Percentiles rank a stretch among this genome's conserved stretches.
Evolutionary conservation across 768 basidiomycete species (phyloP).

Genomic region (Rickenella mellea): DNA sequence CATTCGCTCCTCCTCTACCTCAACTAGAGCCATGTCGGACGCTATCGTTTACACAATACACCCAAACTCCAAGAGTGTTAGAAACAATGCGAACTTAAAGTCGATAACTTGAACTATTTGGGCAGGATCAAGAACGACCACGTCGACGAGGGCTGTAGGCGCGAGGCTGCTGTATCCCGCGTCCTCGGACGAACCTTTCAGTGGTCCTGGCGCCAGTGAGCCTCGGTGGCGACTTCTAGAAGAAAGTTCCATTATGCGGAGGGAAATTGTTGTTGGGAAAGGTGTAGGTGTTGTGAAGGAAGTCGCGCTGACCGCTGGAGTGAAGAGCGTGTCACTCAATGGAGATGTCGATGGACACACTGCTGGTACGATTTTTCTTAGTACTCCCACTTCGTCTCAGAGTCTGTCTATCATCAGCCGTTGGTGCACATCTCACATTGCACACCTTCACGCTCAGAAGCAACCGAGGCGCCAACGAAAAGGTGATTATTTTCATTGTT

Average conservation of each 20-base stretch:
- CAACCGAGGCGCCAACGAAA: slow-evolving; percentile 52
- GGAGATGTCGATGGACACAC: slow-evolving; percentile 64
- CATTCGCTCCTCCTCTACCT: no score
- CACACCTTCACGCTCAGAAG: slow-evolving; percentile 80
- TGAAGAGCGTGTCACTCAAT: no score
- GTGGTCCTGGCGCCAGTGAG: slow-evolving; percentile 48
- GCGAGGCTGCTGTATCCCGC: slow-evolving; percentile 19
- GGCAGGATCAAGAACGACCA: no score
- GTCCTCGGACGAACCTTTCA: no score
- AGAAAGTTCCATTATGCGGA: no score
- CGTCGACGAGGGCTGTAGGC: background rate
- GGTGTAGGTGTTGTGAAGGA: slow-evolving; percentile 54
- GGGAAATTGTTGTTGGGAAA: slow-evolving; percentile 44
- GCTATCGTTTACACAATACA: no score
- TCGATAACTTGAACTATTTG: no score
- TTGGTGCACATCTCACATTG: slow-evolving; percentile 64
- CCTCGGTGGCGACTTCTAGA: slow-evolving; percentile 43
- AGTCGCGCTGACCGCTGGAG: slow-evolving; percentile 20
- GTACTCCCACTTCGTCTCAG: background rate
- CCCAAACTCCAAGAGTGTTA: no score
- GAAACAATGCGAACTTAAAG: no score
- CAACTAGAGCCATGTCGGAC: no score
- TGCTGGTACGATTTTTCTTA: slow-evolving; percentile 40
- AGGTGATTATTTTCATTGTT: slow-evolving; percentile 33
- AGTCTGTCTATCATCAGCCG: no score